Conservation (phyloP, 2,329 filamentous ascomycete species). For the Colletotrichum salicis region DNA sequence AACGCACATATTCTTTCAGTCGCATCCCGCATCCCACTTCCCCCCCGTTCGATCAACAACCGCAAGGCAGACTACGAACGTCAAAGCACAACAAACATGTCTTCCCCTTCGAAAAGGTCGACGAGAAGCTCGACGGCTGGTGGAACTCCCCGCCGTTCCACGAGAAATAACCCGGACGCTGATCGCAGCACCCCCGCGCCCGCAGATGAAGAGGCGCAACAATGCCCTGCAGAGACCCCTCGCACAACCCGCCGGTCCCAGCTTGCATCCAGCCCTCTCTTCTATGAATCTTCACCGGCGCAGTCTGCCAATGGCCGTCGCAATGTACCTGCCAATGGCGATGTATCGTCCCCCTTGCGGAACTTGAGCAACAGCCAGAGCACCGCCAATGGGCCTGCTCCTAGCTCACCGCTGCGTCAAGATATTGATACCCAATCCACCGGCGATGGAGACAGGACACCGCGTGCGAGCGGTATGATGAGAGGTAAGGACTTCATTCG, state of each 20-base stretch:
- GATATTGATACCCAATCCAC: slow-evolving; percentile 67
- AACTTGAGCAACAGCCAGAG: slow-evolving; percentile 69
- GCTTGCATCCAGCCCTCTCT: slow-evolving; percentile 82
- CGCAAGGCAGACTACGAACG: slow-evolving; percentile 1
- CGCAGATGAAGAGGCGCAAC: slow-evolving; percentile 21
- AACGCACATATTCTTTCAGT: slow-evolving; percentile 37
- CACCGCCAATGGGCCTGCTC: slow-evolving; percentile 52
- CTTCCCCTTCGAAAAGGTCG: slow-evolving; percentile 57
- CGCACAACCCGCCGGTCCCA: slow-evolving; percentile 58
- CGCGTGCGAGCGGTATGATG: slow-evolving; percentile 70
- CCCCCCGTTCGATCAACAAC: slow-evolving; percentile 27
- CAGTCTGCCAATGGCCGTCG: slow-evolving; percentile 40
- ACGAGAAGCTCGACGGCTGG: slow-evolving; percentile 63
- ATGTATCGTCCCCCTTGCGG: slow-evolving; percentile 64
- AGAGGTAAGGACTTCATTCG: slow-evolving; percentile 64
- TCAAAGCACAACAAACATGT: slow-evolving; percentile 46
- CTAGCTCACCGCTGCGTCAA: slow-evolving; percentile 70
- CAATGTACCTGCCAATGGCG: slow-evolving; percentile 45
- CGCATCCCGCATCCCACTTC: slow-evolving; percentile 38
- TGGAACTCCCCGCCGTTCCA: slow-evolving; percentile 49
- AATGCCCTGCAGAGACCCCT: slow-evolving; percentile 51
- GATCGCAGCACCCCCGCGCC: slow-evolving; percentile 60
- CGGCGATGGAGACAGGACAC: slow-evolving; percentile 72
- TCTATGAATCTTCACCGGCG: slow-evolving; percentile 69
- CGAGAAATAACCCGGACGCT: slow-evolving; percentile 38